A percentile compares a stretch with the other conserved stretches of the same genome.
These are phyloP conservation scores for Chaetomium cochliodes DNA, from an alignment of 495 filamentous ascomycete genomes.

Conservation along the genomic window DNA sequence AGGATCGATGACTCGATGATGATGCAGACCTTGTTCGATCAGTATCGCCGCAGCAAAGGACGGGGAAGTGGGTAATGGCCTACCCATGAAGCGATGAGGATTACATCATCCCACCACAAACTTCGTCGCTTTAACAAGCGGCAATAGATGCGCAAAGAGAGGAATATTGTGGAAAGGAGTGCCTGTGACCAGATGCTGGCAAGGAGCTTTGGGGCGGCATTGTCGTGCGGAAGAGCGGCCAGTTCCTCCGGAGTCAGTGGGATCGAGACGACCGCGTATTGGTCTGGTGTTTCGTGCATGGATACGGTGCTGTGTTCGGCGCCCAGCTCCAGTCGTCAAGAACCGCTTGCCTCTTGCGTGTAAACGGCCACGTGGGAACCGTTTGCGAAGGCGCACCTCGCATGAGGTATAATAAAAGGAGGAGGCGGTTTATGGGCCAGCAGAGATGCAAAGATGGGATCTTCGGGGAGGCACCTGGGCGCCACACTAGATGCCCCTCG, in stretches of 20 bases:
- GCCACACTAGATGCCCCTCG: background rate
- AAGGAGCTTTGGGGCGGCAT: conserved; percentile 23
- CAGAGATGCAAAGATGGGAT: background rate
- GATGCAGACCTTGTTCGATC: conserved; percentile 17
- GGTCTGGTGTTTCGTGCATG: background rate
- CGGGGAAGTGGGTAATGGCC: background rate
- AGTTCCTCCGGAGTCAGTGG: conserved; percentile 18
- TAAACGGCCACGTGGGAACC: background rate
- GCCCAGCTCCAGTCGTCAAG: background rate
- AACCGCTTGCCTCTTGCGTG: background rate
- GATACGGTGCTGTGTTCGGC: background rate
- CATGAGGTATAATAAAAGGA: background rate
- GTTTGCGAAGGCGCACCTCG: background rate
- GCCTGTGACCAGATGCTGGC: conserved; percentile 28
- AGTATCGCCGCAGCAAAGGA: background rate
- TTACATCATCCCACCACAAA: conserved; percentile 37
- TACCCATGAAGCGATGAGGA: conserved; percentile 37
- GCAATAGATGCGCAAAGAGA: conserved; percentile 30
- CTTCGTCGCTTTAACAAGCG: conserved; percentile 24
- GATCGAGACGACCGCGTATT: conserved; percentile 1
- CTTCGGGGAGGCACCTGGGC: background rate
- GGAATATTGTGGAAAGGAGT: conserved; percentile 24
- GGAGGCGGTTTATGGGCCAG: background rate
- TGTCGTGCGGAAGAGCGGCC: conserved; percentile 25
- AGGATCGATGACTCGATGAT: conserved; percentile 16